Percentiles rank a stretch among this genome's conserved stretches.
These are phyloP conservation scores for Fusarium sp. DNA, from an alignment of 2,329 filamentous ascomycete species.

Conservation along the genomic window DNA sequence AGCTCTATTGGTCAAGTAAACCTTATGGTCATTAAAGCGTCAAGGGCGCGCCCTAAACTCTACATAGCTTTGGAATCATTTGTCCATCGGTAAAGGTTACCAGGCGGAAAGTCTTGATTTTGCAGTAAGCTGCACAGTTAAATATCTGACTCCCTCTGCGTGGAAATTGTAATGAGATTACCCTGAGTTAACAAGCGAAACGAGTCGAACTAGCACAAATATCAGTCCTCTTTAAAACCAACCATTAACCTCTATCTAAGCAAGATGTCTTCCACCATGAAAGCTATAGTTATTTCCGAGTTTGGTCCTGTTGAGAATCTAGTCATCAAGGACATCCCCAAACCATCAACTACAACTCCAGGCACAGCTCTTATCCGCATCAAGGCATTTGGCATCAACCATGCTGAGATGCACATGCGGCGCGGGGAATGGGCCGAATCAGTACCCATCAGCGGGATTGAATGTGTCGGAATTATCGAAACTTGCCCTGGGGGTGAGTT, in stretches of 20 bases:
- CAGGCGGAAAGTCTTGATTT: not conserved
- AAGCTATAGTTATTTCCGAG: not conserved
- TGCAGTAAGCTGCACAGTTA: not conserved
- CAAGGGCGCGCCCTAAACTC: not conserved
- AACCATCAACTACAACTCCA: not conserved
- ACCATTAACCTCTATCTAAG: not conserved
- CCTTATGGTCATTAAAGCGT: not conserved
- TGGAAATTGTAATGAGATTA: too few species aligned
- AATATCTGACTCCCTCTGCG: not conserved
- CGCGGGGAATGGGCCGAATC: not conserved
- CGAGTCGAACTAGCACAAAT: not conserved
- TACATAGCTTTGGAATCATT: not conserved
- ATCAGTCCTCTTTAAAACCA: not conserved
- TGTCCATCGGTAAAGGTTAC: not conserved
- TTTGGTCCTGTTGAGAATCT: not conserved
- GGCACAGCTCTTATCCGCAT: not conserved
- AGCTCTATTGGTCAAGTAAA: too few species aligned
- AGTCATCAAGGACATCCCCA: not conserved
- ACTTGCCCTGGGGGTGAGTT: not conserved
- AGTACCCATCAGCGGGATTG: not conserved
- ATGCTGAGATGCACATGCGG: not conserved
- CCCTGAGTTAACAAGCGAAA: not conserved
- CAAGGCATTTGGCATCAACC: not conserved
- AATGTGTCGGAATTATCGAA: not conserved
- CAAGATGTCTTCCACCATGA: not conserved